Percentiles rank a stretch among this genome's conserved stretches.
Conservation (phyloP, 2,329 filamentous ascomycete genomes). For the Diaporthe sp. region DNA sequence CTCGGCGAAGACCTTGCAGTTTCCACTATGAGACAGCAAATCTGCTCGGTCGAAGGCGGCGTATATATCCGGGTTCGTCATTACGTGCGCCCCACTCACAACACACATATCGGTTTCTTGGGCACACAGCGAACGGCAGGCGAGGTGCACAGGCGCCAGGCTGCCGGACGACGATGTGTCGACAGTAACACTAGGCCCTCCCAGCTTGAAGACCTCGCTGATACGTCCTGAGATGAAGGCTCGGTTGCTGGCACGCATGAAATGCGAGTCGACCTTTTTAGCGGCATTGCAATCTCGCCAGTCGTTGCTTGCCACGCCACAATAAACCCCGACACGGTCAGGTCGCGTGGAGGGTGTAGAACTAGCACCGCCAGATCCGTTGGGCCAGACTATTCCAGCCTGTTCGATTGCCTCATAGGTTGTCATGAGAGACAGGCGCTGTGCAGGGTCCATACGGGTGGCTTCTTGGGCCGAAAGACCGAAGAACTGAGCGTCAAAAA, state of each 20-base stretch:
- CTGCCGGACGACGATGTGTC: constrained; percentile 52
- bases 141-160: constrained; percentile 51
- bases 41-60: constrained; percentile 70
- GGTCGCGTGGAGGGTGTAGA: constrained; percentile 39
- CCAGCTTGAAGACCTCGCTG: constrained; percentile 48
- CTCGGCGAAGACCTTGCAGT: constrained; percentile 46
- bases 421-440: constrained; percentile 19
- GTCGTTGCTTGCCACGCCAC: constrained; percentile 67
- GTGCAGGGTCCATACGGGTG: constrained; percentile 28
- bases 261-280: constrained; percentile 34
- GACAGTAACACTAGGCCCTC: constrained; percentile 46
- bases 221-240: constrained; percentile 47
- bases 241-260: constrained; percentile 42
- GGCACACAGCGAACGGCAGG: constrained; percentile 63
- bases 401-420: constrained; percentile 41
- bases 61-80: constrained; percentile 73
- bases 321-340: constrained; percentile 70
- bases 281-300: constrained; percentile 69
- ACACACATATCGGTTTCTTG: constrained; percentile 73
- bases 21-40: constrained; percentile 61
- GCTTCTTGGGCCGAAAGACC: constrained; percentile 29
- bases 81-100: constrained; percentile 69
- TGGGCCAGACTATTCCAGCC: constrained; percentile 54
- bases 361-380: neutral
- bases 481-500: constrained; percentile 34